These are phyloP conservation scores for Cryomyces antarcticus DNA, from an alignment of 495 filamentous ascomycete species.

Conservation along the genomic window DNA sequence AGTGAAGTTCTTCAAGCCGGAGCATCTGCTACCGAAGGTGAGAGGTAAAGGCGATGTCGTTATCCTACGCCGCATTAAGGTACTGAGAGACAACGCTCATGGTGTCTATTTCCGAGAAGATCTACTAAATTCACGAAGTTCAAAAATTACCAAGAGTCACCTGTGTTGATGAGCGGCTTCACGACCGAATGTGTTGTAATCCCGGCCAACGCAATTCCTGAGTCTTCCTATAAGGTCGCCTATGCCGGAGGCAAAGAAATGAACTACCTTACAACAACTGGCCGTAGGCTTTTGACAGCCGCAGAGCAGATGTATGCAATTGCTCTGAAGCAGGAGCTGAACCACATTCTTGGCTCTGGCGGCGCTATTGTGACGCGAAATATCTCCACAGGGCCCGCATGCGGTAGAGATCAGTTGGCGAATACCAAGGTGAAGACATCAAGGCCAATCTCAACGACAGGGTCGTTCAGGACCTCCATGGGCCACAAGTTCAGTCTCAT, in stretches of 20 bases:
- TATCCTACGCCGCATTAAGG: constrained; percentile 10
- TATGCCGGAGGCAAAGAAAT: background rate
- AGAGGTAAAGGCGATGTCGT: constrained; percentile 13
- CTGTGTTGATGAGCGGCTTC: background rate
- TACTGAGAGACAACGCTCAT: background rate
- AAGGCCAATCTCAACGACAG: background rate
- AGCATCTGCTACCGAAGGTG: constrained; percentile 3
- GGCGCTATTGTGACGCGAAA: too few relatives aligned
- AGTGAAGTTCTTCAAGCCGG: constrained; percentile 9
- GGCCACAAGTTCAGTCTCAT: constrained; percentile 41
- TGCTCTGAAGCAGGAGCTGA: constrained; percentile 7
- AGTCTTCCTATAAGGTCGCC: constrained; percentile 4
- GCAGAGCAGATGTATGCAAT: constrained; percentile 12
- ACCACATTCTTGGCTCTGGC: background rate
- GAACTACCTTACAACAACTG: too few relatives aligned
- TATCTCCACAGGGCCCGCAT: too few relatives aligned
- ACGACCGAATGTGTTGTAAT: constrained; percentile 3
- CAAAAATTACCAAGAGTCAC: too few relatives aligned
- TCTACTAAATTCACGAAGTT: too few relatives aligned
- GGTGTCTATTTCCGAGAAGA: too few relatives aligned
- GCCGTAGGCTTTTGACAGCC: too few relatives aligned
- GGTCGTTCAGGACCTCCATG: too few relatives aligned
- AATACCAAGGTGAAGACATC: background rate
- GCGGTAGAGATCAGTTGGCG: too few relatives aligned
- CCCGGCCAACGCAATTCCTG: constrained; percentile 5